phyloP scores from a whole-genome alignment of 192 early-diverging fungal species.

The Irineochytrium annulatum region DNA sequence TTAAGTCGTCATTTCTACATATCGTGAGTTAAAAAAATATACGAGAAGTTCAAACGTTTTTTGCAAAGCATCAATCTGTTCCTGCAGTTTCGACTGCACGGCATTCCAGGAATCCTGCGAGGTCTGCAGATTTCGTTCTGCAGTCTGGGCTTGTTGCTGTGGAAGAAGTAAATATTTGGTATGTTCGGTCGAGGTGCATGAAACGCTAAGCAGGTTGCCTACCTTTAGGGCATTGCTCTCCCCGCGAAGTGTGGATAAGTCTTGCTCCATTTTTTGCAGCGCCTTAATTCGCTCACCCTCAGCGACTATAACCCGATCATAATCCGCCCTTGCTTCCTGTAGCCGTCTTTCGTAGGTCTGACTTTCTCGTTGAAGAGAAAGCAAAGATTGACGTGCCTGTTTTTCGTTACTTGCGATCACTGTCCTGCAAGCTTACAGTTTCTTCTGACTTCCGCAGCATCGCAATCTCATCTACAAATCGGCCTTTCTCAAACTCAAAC shows the following conservation, averaged over 20 bases:
- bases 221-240: neutral
- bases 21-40: neutral
- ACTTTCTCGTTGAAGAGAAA: slow-evolving; percentile 2
- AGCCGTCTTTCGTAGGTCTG: slow-evolving; percentile 1
- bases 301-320: slow-evolving; percentile 22
- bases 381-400: neutral
- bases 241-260: neutral
- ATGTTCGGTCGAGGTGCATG: no score
- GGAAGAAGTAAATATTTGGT: neutral
- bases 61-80: slow-evolving; percentile 38
- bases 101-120: slow-evolving; percentile 46
- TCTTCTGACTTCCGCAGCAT: slow-evolving; percentile 7
- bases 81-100: slow-evolving; percentile 36
- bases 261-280: neutral
- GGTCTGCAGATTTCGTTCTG: slow-evolving; percentile 42
- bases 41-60: slow-evolving; percentile 16
- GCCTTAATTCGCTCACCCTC: slow-evolving; percentile 23
- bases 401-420: neutral
- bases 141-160: slow-evolving; percentile 15
- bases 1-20: slow-evolving; percentile 46
- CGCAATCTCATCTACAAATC: slow-evolving; percentile 24
- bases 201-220: no score
- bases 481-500: neutral
- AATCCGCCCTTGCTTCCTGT: slow-evolving; percentile 13
- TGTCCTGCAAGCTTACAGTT: neutral